Percentiles rank a stretch among this genome's conserved stretches.
Evolutionary conservation across 2,329 filamentous ascomycete species (phyloP).

Genomic region (Sarocladium brachiariae): DNA sequence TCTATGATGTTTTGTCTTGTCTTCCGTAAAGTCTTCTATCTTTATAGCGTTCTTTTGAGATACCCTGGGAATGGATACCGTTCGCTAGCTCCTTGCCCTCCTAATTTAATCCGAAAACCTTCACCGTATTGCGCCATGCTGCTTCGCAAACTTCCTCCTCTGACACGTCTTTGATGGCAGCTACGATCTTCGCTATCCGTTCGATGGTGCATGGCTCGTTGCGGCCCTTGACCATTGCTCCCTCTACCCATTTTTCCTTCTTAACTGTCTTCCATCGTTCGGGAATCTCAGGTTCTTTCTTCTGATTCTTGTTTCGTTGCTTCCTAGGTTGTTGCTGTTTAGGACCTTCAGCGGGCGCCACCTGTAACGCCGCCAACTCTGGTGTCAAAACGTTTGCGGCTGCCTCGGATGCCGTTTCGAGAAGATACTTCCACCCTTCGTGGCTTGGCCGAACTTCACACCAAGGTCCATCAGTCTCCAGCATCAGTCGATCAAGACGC

Average conservation of each 20-base stretch:
- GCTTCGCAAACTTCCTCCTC: slow-evolving; percentile 81
- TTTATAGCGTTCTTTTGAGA: slow-evolving; percentile 6
- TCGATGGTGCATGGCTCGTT: slow-evolving; percentile 89
- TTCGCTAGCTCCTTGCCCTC: slow-evolving; percentile 9
- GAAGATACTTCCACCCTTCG: slow-evolving; percentile 67
- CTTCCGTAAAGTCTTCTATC: background rate
- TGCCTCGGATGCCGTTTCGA: slow-evolving; percentile 27
- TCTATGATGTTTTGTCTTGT: slow-evolving; percentile 26
- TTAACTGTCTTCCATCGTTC: slow-evolving; percentile 77
- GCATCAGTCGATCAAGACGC: slow-evolving; percentile 72
- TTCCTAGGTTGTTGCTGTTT: slow-evolving; percentile 25
- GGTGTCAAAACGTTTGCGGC: slow-evolving; percentile 17
- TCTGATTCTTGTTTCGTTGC: slow-evolving; percentile 43
- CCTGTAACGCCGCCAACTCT: slow-evolving; percentile 12
- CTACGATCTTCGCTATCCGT: slow-evolving; percentile 81
- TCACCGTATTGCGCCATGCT: slow-evolving; percentile 74
- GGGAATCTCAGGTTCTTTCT: slow-evolving; percentile 59
- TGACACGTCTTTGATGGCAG: slow-evolving; percentile 71
- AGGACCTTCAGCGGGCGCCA: slow-evolving; percentile 10
- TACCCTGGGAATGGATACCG: background rate
- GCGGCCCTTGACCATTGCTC: slow-evolving; percentile 84
- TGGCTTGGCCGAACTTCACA: slow-evolving; percentile 90
- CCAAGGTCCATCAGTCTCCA: slow-evolving; percentile 97
- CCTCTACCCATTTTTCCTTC: slow-evolving; percentile 90
- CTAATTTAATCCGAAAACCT: slow-evolving; percentile 65